Evolutionary conservation across 371 early-diverging fungal species (phyloP), one percentile per base, ranked within the genome.

Genomic region (Funneliformis caledonium): DNA sequence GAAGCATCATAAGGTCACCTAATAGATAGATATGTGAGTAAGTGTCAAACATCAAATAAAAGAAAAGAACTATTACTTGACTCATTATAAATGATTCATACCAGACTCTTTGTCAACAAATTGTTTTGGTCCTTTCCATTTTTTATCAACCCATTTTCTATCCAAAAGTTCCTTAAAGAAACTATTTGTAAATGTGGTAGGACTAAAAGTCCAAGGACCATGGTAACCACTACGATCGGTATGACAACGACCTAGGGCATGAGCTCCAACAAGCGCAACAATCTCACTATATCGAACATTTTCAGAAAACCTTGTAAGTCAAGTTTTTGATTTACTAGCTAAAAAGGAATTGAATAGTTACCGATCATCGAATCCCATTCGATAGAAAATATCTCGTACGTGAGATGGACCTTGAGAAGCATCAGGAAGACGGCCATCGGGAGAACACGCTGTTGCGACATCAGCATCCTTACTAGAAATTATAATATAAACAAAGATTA

Each of bases 191-290:
- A 98, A 96, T 67, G 91, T 84, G 4, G 94, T 97, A 37, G 97
- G 97, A 6, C 93, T 91, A 83, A 93, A 90, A 76, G 93, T 94
- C 98, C 98, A 97, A 22, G 90, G 97, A 72, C 93, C 98, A 76
- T 94, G 93, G 82, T 89, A 97, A 19, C 98, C 98, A 80, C 92
- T 92, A 77, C 97, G 94, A 80, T 93, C 93, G 69, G 90, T 81
- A 86, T 98, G 98, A 89, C 97, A 97, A 80, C 97, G 91, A 26
- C 98, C 98, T n/a, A 98, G 85, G n/a, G 94, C 91, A 86, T 98
- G 98, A 50, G 94, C 98, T 45, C 98, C 98, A n/a, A 88, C 72
- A 74, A 98, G 90, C 12, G 97, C 97, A 75, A 95, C 95, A 83
- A 97, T 97, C 84, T 98, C 98, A 85, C 80, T 80, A 26, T 10